Conservation (phyloP, 2,329 filamentous ascomycete genomes). For the Colletotrichum somersetense region DNA sequence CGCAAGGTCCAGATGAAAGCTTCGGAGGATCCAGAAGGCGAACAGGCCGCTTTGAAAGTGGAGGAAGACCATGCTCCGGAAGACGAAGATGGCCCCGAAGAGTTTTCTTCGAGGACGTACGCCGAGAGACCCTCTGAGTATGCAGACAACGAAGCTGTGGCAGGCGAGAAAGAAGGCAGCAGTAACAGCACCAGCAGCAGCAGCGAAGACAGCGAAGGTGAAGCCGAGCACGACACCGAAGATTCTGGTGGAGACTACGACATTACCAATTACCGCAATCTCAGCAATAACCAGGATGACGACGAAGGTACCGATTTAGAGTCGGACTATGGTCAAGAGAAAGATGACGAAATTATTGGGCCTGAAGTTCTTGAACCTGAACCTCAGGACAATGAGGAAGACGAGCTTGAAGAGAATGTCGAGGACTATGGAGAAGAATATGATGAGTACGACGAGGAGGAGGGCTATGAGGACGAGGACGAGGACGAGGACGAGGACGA, state of each 20-base stretch:
- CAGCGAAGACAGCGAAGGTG: conserved; percentile 32
- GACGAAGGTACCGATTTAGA: conserved; percentile 41
- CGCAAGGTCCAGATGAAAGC: neutral
- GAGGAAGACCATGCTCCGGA: conserved; percentile 33
- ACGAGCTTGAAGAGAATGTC: conserved; percentile 36
- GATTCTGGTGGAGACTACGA: conserved; percentile 42
- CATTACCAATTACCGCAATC: conserved; percentile 42
- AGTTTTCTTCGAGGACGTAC: conserved; percentile 10
- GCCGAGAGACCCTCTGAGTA: conserved; percentile 28
- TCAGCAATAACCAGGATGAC: conserved; percentile 43
- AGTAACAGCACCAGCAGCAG: conserved; percentile 21
- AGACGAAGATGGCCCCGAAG: conserved; percentile 28
- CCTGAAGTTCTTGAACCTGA: conserved; percentile 26
- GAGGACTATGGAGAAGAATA: conserved; percentile 27
- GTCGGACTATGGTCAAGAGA: conserved; percentile 41
- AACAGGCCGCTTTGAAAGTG: conserved; percentile 17
- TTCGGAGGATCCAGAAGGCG: conserved; percentile 11
- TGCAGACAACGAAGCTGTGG: conserved; percentile 3
- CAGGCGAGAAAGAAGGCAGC: conserved; percentile 4
- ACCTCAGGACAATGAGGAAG: conserved; percentile 31
- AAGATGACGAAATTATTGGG: conserved; percentile 31
- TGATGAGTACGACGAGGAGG: conserved; percentile 41
- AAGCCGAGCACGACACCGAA: conserved; percentile 35
- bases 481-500: conserved; percentile 35
- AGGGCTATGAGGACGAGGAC: conserved; percentile 30